phyloP scores from a whole-genome alignment of 2,329 filamentous ascomycete genomes.

The Pyrenochaeta sp. region DNA sequence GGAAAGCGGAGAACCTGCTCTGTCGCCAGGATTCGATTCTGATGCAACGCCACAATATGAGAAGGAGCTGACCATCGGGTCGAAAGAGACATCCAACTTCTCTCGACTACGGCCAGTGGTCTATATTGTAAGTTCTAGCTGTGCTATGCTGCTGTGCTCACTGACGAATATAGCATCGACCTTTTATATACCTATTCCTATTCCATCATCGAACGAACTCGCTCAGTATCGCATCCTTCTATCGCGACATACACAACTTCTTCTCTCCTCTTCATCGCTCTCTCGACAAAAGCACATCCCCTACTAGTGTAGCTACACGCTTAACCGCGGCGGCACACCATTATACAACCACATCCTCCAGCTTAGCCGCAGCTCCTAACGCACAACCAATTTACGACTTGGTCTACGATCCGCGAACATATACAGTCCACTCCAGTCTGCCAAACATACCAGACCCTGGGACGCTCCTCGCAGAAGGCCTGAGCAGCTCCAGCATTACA shows the following conservation, averaged over 20 bases:
- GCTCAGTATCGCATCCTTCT: constrained; percentile 54
- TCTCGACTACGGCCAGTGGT: constrained; percentile 69
- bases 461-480: constrained; percentile 50
- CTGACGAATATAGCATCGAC: constrained; percentile 57
- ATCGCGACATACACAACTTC: constrained; percentile 60
- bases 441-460: constrained; percentile 68
- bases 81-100: constrained; percentile 13
- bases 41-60: constrained; percentile 32
- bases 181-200: constrained; percentile 80
- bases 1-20: constrained; percentile 49
- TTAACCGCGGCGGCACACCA: constrained; percentile 49
- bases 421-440: constrained; percentile 67
- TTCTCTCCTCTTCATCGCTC: constrained; percentile 57
- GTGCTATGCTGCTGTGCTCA: background rate
- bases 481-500: constrained; percentile 16
- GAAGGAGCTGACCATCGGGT: constrained; percentile 18
- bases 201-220: constrained; percentile 70
- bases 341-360: constrained; percentile 45
- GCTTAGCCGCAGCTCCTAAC: constrained; percentile 35
- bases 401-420: constrained; percentile 65
- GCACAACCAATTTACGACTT: constrained; percentile 64
- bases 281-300: constrained; percentile 53
- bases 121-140: constrained; percentile 61
- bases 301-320: constrained; percentile 51
- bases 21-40: constrained; percentile 20